These are phyloP conservation scores for Spizellomyces sp. DNA, from an alignment of 192 early-diverging fungal genomes.

Conservation along the genomic window DNA sequence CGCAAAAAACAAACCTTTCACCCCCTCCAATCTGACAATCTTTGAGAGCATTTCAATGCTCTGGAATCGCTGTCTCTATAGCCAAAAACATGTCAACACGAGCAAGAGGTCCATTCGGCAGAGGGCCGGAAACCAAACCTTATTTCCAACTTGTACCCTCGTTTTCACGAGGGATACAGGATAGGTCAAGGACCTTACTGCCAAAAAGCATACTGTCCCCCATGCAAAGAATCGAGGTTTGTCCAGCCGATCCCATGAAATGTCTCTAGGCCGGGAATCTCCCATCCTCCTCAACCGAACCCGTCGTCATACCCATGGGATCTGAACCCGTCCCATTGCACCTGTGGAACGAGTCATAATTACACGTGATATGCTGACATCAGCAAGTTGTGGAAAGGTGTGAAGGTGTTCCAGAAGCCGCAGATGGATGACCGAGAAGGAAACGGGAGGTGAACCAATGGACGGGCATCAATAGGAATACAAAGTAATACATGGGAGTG, in stretches of 20 bases:
- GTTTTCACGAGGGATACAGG: slow-evolving; percentile 32
- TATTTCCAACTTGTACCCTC: slow-evolving; percentile 23
- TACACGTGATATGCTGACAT: no score
- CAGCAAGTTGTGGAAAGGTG: no score
- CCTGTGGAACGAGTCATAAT: no score
- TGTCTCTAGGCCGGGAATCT: background rate
- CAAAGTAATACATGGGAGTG: no score
- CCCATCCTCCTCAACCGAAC: no score
- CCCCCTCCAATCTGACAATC: slow-evolving; percentile 29
- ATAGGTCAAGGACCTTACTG: slow-evolving; percentile 23
- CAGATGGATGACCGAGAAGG: no score
- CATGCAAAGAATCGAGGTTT: slow-evolving; percentile 23
- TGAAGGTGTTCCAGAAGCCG: no score
- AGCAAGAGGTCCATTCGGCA: background rate
- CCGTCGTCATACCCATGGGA: no score
- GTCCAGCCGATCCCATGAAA: slow-evolving; percentile 2
- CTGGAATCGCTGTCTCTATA: slow-evolving; percentile 15
- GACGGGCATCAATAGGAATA: no score
- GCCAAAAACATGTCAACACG: background rate
- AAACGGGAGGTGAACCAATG: no score
- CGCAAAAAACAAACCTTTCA: slow-evolving; percentile 8
- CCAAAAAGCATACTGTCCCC: slow-evolving; percentile 25
- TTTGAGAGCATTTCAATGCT: slow-evolving; percentile 10
- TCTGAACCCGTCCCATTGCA: no score
- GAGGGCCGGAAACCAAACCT: slow-evolving; percentile 7